Evolutionary conservation across 139 green algal species (phyloP).

Genomic region (Micractinium sp.): DNA sequence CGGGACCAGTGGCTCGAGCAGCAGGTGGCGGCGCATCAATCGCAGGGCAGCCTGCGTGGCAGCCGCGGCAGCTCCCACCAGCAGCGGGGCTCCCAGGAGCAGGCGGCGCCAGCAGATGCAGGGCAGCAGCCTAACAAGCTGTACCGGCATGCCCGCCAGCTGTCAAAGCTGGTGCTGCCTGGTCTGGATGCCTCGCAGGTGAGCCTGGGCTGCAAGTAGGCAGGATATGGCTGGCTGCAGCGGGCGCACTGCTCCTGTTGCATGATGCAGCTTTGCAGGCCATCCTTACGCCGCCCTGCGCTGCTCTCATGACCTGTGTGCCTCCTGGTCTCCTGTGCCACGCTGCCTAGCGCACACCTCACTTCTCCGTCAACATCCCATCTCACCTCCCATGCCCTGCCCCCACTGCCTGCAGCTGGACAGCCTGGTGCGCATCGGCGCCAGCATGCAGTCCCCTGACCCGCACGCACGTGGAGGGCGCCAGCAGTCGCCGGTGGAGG

Average conservation of each 20-base stretch:
- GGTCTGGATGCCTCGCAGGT: slow-evolving; percentile 28
- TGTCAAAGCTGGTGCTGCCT: slow-evolving; percentile 31
- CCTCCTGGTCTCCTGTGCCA: background rate
- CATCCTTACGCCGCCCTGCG: background rate
- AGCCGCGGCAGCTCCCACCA: background rate
- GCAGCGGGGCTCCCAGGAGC: background rate
- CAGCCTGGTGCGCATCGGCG: slow-evolving; percentile 40
- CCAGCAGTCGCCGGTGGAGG: background rate
- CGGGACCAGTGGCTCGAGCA: background rate
- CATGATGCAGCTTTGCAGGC: background rate
- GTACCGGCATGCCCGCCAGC: background rate
- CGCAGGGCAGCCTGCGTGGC: background rate
- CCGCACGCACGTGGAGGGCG: background rate
- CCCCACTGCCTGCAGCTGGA: slow-evolving; percentile 18
- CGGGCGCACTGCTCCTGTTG: background rate
- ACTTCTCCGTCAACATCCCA: background rate
- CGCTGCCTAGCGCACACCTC: background rate
- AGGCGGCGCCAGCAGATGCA: background rate
- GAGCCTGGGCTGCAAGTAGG: background rate
- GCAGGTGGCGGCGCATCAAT: background rate
- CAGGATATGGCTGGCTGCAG: too few species aligned
- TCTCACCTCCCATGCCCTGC: background rate
- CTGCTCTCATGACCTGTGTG: background rate
- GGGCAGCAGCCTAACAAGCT: background rate
- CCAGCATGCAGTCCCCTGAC: slow-evolving; percentile 40